Evolutionary conservation across 1,139 yeast genomes (phyloP), one percentile per base, ranked within the genome.

Genomic region (Fermentozyma sake): DNA sequence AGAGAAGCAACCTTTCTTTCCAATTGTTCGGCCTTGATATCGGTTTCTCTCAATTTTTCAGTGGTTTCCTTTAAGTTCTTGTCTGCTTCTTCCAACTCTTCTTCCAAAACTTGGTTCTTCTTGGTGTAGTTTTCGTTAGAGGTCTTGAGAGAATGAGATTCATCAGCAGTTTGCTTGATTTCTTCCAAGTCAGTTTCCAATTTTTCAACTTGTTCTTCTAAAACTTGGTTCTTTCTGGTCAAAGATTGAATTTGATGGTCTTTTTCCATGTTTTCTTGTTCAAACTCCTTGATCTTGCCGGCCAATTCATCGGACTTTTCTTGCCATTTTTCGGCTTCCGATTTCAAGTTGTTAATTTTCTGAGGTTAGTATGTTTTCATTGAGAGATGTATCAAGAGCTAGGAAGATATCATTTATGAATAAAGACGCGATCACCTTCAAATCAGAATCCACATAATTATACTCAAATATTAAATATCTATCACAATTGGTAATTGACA

Each of bases 311-410:
- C 98, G 38, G 93, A 82, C 70, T 87, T 85, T 60, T 86, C 96
- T 69, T 89, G 96, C 84, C 97, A 94, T 51, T 82, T 70, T 69
- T 93, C 99, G 44, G 96, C 89, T 58, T 91, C 98, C 51, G 84
- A 72, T 67, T 89, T 89, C 61, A 91, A 79, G 65, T 79, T 78
- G 71, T 72, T 81, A 70, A 91, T 71, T 78, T 91, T 89, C 93
- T 83, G 37, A 6, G 42, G 55, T 51, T 45, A 45, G 30, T 24
- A 24, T 12, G 12, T 23, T 11, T 28, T 24, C 9, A 12, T 7
- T 4, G 7, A 8, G 18, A 4, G 18, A 16, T n/a, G n/a, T n/a
- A n/a, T n/a, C n/a, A n/a, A n/a, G n/a, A n/a, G n/a, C n/a, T n/a
- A n/a, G n/a, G n/a, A n/a, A n/a, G n/a, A n/a, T n/a, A n/a, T n/a